Percentiles rank a stretch among this genome's conserved stretches.
Evolutionary conservation across 768 basidiomycete species (phyloP).

Genomic region (Podaxis sp.): DNA sequence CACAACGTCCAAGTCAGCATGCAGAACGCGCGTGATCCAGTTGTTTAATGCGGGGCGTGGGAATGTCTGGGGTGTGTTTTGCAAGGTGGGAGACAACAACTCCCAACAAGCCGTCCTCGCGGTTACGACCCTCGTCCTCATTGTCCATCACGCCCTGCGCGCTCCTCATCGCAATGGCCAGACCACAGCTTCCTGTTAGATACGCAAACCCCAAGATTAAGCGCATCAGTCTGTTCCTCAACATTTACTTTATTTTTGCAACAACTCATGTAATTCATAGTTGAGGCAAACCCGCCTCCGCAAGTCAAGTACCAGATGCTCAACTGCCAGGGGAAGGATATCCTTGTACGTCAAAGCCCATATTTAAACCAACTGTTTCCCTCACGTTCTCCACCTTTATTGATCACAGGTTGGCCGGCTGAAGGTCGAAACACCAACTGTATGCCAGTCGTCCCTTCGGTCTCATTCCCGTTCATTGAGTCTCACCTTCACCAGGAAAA

Average conservation of each 20-base stretch:
- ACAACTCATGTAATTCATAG: conserved; percentile 13
- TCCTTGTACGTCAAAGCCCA: conserved; percentile 55
- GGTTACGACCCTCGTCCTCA: conserved; percentile 17
- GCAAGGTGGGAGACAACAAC: conserved; percentile 15
- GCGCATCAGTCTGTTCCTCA: conserved; percentile 31
- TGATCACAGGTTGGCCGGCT: conserved; percentile 73
- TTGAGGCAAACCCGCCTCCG: conserved; percentile 40
- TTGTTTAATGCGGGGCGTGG: conserved; percentile 32
- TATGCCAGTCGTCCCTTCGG: conserved; percentile 34
- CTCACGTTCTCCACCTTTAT: conserved; percentile 1
- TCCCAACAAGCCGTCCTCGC: conserved; percentile 14
- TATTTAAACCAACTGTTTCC: conserved; percentile 1
- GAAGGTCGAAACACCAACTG: conserved; percentile 81
- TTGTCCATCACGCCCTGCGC: conserved; percentile 11
- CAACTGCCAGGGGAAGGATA: conserved; percentile 82
- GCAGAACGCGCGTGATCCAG: conserved; percentile 9
- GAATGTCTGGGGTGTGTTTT: conserved; percentile 29
- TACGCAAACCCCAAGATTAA: conserved; percentile 51
- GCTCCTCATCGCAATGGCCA: conserved; percentile 31
- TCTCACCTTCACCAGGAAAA: conserved; percentile 45
- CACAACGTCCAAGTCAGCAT: not conserved
- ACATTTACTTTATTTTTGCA: conserved; percentile 19
- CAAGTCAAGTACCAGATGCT: conserved; percentile 92
- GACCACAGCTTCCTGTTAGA: conserved; percentile 52
- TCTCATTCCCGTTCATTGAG: conserved; percentile 17